phyloP scores from a whole-genome alignment of 2,329 filamentous ascomycete genomes.

The Calonectria henricotiae region DNA sequence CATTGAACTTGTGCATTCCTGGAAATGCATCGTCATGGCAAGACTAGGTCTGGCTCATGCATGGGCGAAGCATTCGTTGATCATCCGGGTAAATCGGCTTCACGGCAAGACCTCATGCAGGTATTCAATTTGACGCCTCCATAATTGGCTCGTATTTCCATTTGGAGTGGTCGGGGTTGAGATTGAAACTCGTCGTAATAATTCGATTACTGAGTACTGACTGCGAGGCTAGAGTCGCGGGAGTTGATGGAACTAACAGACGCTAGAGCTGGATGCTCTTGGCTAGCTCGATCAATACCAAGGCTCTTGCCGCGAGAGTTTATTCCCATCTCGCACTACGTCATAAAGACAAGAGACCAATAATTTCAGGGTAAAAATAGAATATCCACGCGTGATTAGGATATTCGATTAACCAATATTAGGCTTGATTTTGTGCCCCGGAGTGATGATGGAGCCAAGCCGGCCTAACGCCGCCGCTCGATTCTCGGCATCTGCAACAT shows the following conservation, averaged over 20 bases:
- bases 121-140: slow-evolving; percentile 10
- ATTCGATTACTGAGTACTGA: not conserved
- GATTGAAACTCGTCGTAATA: not conserved
- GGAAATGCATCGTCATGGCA: not conserved
- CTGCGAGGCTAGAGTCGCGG: not conserved
- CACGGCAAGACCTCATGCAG: slow-evolving; percentile 15
- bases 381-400: not conserved
- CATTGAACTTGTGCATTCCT: not conserved
- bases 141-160: slow-evolving; percentile 7
- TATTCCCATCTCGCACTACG: not conserved
- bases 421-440: not conserved
- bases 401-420: not conserved
- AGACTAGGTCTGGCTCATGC: not conserved
- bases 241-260: not conserved
- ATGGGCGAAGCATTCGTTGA: not conserved
- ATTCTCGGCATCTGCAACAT: slow-evolving; percentile 3
- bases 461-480: not conserved
- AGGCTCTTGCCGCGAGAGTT: not conserved
- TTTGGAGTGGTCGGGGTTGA: not conserved
- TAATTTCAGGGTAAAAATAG: not conserved
- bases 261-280: not conserved
- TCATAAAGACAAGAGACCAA: not conserved
- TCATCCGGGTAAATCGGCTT: slow-evolving; percentile 16
- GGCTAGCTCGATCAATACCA: not conserved
- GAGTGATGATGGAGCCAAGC: slow-evolving; percentile 2